phyloP scores from a whole-genome alignment of 306 rosid species.

The Cajanus cajan region DNA sequence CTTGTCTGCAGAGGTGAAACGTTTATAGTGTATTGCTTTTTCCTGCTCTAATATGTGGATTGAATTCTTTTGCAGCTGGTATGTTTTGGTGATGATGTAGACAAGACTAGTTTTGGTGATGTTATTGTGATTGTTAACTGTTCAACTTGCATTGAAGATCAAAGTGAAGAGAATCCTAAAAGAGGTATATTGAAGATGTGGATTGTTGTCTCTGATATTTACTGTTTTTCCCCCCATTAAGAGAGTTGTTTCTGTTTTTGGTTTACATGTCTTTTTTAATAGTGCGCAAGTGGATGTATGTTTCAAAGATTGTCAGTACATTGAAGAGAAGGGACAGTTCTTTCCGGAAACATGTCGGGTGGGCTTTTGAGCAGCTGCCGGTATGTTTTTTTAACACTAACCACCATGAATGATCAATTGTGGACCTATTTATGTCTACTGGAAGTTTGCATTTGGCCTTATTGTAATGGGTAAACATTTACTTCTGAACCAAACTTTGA shows the following conservation, averaged over 20 bases:
- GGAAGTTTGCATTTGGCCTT: not conserved
- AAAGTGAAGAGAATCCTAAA: slow-evolving; percentile 29
- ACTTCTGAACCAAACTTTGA: not conserved
- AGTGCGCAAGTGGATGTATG: slow-evolving; percentile 51
- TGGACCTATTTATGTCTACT: not conserved
- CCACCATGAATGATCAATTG: not conserved
- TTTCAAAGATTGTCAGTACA: slow-evolving; percentile 48
- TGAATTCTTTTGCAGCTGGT: slow-evolving; percentile 53
- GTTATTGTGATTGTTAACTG: slow-evolving; percentile 39
- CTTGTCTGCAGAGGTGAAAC: not conserved
- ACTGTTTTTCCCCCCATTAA: not conserved
- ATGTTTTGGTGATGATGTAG: slow-evolving; percentile 45
- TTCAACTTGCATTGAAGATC: slow-evolving; percentile 34
- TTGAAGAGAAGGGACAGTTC: slow-evolving; percentile 69
- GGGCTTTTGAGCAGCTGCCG: slow-evolving; percentile 56
- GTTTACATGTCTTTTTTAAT: slow-evolving; percentile 31
- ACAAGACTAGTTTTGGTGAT: slow-evolving; percentile 46
- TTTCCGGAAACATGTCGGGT: slow-evolving; percentile 52
- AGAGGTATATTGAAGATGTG: slow-evolving; percentile 45
- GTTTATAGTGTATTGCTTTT: not conserved
- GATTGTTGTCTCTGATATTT: slow-evolving; percentile 4
- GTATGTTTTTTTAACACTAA: slow-evolving; percentile 39
- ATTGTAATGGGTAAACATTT: not conserved
- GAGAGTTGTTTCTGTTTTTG: slow-evolving; percentile 2
- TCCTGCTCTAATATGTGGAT: slow-evolving; percentile 27